Evolutionary conservation across 1,284 basidiomycete genomes (phyloP).

Genomic region (Cryptococcus sp.): DNA sequence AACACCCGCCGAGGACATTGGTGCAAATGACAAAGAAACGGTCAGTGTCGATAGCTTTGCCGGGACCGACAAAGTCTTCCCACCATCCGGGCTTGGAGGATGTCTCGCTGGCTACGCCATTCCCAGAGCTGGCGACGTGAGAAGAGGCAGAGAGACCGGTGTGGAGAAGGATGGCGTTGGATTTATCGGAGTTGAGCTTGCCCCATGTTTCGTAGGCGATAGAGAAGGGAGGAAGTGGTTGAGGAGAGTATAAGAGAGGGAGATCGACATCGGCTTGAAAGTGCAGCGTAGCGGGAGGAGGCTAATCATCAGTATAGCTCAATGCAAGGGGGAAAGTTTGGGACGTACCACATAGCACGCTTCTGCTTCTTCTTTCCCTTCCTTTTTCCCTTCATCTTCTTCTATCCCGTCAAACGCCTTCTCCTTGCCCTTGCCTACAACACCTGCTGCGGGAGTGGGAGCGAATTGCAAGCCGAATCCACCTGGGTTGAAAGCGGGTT

Average conservation of each 20-base stretch:
- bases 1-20: constrained; percentile 96
- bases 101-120: constrained; percentile 61
- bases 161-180: constrained; percentile 94
- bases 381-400: constrained; percentile 21
- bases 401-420: constrained; percentile 18
- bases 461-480: constrained; percentile 40
- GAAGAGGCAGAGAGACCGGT: constrained; percentile 94
- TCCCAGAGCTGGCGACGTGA: constrained; percentile 78
- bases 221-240: constrained; percentile 59
- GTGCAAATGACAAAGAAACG: constrained; percentile 92
- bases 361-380: constrained; percentile 40
- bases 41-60: constrained; percentile 87
- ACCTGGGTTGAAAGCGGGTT: constrained; percentile 42
- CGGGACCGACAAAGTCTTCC: constrained; percentile 96
- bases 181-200: constrained; percentile 63
- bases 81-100: constrained; percentile 71
- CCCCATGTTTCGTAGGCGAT: constrained; percentile 99
- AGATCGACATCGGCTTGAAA: constrained; percentile 63
- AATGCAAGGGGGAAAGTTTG: neutral
- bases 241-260: constrained; percentile 65
- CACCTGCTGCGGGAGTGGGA: constrained; percentile 17
- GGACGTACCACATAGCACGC: constrained; percentile 45
- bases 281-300: constrained; percentile 42
- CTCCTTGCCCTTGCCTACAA: constrained; percentile 17
- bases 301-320: constrained; percentile 18